Conservation (phyloP, 2,329 filamentous ascomycete species). For the Didymella pinodella region DNA sequence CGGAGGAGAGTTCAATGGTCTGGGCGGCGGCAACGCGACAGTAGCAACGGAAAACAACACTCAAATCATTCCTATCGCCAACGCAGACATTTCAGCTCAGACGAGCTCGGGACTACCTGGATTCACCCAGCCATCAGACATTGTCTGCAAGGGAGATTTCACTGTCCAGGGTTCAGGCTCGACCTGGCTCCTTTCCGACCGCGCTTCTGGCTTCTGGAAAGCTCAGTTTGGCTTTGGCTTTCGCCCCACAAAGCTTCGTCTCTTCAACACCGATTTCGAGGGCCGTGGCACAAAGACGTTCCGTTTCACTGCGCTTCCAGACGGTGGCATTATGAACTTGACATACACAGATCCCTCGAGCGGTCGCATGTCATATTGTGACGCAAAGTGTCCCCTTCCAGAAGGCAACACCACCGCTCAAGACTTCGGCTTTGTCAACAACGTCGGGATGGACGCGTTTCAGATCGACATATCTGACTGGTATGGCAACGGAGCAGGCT, state of each 20-base stretch:
- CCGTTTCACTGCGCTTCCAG: constrained; percentile 82
- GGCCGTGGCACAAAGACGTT: constrained; percentile 89
- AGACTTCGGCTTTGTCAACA: constrained; percentile 91
- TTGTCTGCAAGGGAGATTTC: constrained; percentile 78
- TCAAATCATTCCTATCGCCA: constrained; percentile 83
- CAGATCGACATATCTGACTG: constrained; percentile 84
- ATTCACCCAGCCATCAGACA: constrained; percentile 78
- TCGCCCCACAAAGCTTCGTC: constrained; percentile 81
- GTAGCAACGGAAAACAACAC: constrained; percentile 71
- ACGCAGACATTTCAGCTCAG: constrained; percentile 74
- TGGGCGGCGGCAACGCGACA: constrained; percentile 85
- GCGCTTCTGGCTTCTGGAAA: constrained; percentile 80
- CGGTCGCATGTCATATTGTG: constrained; percentile 74
- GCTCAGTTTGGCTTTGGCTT: constrained; percentile 86
- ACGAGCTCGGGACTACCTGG: constrained; percentile 69
- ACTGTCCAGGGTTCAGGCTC: constrained; percentile 71
- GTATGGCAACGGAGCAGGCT: constrained; percentile 84
- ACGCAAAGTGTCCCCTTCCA: constrained; percentile 84
- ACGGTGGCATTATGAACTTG: constrained; percentile 94
- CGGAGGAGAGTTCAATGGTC: constrained; percentile 85
- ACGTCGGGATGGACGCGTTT: constrained; percentile 89
- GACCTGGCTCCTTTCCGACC: constrained; percentile 83
- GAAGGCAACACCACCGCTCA: constrained; percentile 73
- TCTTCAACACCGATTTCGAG: constrained; percentile 86
- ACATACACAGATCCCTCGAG: constrained; percentile 80